Evolutionary conservation across 208 protist species (phyloP).

Genomic region (Leishmania tarentolae): DNA sequence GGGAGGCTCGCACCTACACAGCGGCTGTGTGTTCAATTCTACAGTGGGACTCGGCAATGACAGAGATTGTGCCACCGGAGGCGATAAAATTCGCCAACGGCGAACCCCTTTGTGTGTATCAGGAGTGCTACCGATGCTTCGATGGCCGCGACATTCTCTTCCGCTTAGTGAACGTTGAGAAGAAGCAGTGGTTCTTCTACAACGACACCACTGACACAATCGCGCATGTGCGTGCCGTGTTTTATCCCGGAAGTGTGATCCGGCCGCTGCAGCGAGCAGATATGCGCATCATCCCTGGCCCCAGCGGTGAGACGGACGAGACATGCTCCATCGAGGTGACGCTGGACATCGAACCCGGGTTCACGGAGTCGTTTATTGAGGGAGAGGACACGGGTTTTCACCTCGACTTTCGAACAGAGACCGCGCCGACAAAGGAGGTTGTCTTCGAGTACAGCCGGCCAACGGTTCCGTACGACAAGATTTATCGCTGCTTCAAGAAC

Average conservation of each 20-base stretch:
- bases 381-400: conserved; percentile 53
- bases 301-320: conserved; percentile 16
- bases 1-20: neutral
- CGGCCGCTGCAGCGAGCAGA: conserved; percentile 45
- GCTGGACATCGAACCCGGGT: conserved; percentile 72
- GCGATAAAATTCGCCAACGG: conserved; percentile 37
- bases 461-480: conserved; percentile 56
- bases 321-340: conserved; percentile 51
- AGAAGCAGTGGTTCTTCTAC: conserved; percentile 69
- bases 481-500: conserved; percentile 82
- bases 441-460: conserved; percentile 61
- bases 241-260: conserved; percentile 41
- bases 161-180: conserved; percentile 56
- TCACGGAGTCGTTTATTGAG: conserved; percentile 81
- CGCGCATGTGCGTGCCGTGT: conserved; percentile 35
- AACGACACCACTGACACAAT: conserved; percentile 72
- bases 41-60: conserved; percentile 18
- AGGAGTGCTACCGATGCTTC: conserved; percentile 71
- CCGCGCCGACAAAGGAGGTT: conserved; percentile 46
- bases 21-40: neutral
- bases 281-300: conserved; percentile 14
- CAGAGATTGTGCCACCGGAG: conserved; percentile 40
- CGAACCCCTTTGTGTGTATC: conserved; percentile 38
- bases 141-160: conserved; percentile 65
- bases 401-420: conserved; percentile 63